Evolutionary conservation across 1,284 basidiomycete genomes (phyloP), one percentile per base, ranked within the genome.

Genomic region (Leccinum pallidistipes): DNA sequence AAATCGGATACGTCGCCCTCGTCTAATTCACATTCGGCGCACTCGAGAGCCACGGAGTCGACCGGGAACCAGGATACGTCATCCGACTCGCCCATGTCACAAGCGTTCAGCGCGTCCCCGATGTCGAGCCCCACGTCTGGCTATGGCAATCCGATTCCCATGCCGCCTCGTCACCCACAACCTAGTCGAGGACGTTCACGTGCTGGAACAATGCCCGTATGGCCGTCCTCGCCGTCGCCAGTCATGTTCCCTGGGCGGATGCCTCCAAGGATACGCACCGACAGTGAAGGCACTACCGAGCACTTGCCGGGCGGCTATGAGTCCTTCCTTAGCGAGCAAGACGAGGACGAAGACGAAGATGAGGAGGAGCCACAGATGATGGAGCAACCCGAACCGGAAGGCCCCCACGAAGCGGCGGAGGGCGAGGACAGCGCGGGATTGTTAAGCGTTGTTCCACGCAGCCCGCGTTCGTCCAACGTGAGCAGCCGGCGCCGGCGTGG

Each of bases 391-490:
- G 82, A 81, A 59, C 80, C 80, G 8, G 82, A 84, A 59, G 82
- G 82, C 5, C 80, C 80, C 7, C 76, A 84, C 34, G 86, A 86
- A 64, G 83, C 81, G 55, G 86, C 81, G 10, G 89, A 92, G 71
- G 80, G 81, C 32, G 87, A 90, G 55, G 90, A 92, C 68, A 81
- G 82, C 56, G 85, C 92, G 55, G 91, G 89, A 12, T 75, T 92
- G 36, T 74, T 83, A 55, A 68, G 76, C 11, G 82, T 81, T 58
- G 72, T 78, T 45, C 76, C 75, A 2, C 80, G 82, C 11, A 87
- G 85, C 66, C 87, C 86, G 3, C 79, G 80, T 38, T 78, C 80
- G 5, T 89, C 88, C 29, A 75, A 84, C 29, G 79, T 78, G 7
- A 82, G 81, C 55, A 74, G 63, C 59, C 78, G 61, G 68, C 76